These are phyloP conservation scores for Cladosporium halotolerans DNA, from an alignment of 2,329 filamentous ascomycete species.

Conservation along the genomic window DNA sequence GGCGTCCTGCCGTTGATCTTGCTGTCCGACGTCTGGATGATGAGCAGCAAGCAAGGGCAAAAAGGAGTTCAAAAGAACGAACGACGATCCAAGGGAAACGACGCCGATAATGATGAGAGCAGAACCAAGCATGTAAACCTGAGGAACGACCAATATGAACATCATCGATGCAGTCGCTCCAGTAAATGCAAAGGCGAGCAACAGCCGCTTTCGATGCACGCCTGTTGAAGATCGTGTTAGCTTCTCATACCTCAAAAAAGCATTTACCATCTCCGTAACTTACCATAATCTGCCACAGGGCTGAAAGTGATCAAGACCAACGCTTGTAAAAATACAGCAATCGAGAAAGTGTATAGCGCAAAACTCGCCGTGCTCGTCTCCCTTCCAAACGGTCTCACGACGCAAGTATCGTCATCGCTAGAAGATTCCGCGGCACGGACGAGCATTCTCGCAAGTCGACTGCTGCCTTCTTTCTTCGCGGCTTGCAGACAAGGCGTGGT, in stretches of 20 bases:
- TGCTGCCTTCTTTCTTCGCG: slow-evolving; percentile 14
- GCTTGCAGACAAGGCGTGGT: slow-evolving; percentile 57
- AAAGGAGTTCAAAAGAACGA: slow-evolving; percentile 91
- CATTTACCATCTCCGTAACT: slow-evolving; percentile 22
- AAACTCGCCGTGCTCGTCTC: slow-evolving; percentile 89
- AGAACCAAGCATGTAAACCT: slow-evolving; percentile 71
- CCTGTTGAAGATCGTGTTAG: slow-evolving; percentile 22
- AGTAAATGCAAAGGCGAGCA: slow-evolving; percentile 71
- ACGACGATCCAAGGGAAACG: slow-evolving; percentile 87
- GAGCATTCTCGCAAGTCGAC: slow-evolving; percentile 14
- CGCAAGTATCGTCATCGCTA: slow-evolving; percentile 58
- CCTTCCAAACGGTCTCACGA: slow-evolving; percentile 69
- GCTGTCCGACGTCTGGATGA: slow-evolving; percentile 50
- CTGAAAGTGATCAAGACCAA: slow-evolving; percentile 89
- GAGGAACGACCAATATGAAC: slow-evolving; percentile 69
- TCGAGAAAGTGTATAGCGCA: slow-evolving; percentile 90
- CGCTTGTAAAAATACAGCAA: slow-evolving; percentile 79
- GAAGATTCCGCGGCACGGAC: slow-evolving; percentile 19
- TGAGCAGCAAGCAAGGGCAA: slow-evolving; percentile 79
- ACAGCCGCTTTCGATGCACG: slow-evolving; percentile 72
- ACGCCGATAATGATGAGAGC: slow-evolving; percentile 80
- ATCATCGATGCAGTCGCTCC: slow-evolving; percentile 73
- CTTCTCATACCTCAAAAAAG: neutral
- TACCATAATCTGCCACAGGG: slow-evolving; percentile 86
- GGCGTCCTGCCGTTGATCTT: slow-evolving; percentile 4